Conservation (phyloP, 352 stramenopile genomes). For the Globisporangium paddicum region DNA sequence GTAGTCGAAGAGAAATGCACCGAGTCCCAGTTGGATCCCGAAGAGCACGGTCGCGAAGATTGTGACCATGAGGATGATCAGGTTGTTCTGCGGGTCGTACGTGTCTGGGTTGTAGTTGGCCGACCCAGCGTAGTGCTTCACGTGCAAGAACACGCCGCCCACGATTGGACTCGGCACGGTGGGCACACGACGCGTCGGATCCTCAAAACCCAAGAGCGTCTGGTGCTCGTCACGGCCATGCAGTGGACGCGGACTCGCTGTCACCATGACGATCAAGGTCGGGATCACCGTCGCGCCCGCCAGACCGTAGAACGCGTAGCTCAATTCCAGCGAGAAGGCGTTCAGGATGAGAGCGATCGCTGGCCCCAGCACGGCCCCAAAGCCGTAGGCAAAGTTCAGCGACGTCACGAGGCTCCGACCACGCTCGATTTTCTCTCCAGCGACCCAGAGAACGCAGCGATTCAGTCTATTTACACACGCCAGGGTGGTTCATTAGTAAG, state of each 20-base stretch:
- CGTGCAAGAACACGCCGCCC: slow-evolving; percentile 77
- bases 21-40: slow-evolving; percentile 68
- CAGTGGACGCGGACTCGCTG: slow-evolving; percentile 35
- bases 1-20: slow-evolving; percentile 82
- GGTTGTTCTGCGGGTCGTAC: slow-evolving; percentile 79
- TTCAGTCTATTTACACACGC: slow-evolving; percentile 36
- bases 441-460: slow-evolving; percentile 63
- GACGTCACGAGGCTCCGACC: slow-evolving; percentile 69
- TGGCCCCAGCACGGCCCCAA: slow-evolving; percentile 54
- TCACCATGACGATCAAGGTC: slow-evolving; percentile 29
- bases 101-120: slow-evolving; percentile 78
- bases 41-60: slow-evolving; percentile 75
- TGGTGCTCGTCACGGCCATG: slow-evolving; percentile 57
- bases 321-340: slow-evolving; percentile 41
- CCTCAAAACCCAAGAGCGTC: slow-evolving; percentile 60
- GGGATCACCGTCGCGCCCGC: slow-evolving; percentile 41
- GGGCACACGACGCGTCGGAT: slow-evolving; percentile 68
- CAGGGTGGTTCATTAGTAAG: no score
- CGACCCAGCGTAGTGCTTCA: slow-evolving; percentile 62
- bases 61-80: slow-evolving; percentile 83
- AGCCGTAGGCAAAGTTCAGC: slow-evolving; percentile 67
- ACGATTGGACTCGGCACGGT: slow-evolving; percentile 77
- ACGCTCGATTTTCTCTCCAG: slow-evolving; percentile 59
- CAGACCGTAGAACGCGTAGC: slow-evolving; percentile 56
- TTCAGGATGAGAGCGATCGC: slow-evolving; percentile 43